A percentile compares a stretch with the other conserved stretches of the same genome.
These are phyloP conservation scores for Botrytis elliptica DNA, from an alignment of 2,329 filamentous ascomycete genomes.

Conservation along the genomic window DNA sequence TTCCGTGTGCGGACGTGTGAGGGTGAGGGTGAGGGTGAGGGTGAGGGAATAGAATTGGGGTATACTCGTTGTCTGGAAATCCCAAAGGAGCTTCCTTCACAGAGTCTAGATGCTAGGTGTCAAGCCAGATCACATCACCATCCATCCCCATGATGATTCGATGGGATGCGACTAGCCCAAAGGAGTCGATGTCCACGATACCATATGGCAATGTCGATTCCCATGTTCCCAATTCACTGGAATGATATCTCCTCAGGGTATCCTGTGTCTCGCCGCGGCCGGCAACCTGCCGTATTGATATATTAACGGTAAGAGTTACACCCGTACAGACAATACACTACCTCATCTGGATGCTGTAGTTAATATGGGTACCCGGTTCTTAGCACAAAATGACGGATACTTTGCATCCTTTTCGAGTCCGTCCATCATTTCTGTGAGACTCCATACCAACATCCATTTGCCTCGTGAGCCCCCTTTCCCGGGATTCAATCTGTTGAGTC, in stretches of 20 bases:
- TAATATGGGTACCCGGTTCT: conserved; percentile 21
- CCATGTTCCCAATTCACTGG: conserved; percentile 2
- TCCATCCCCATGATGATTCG: background rate
- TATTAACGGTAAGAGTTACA: conserved; percentile 21
- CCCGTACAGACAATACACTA: conserved; percentile 17
- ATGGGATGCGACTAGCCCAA: background rate
- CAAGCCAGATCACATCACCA: background rate
- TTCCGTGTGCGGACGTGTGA: background rate
- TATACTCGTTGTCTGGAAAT: background rate
- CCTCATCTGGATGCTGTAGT: conserved; percentile 12
- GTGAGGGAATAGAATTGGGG: background rate
- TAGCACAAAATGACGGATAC: conserved; percentile 17
- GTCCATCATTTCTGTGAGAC: conserved; percentile 4
- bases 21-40: too few species aligned
- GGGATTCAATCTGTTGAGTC: background rate
- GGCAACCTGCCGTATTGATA: conserved; percentile 20
- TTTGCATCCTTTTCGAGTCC: conserved; percentile 17
- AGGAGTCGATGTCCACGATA: background rate
- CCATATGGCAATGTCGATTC: background rate
- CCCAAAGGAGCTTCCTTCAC: background rate
- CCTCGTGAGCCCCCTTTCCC: conserved; percentile 16
- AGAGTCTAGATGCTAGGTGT: background rate
- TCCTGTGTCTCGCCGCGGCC: conserved; percentile 10
- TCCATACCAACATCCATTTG: conserved; percentile 3
- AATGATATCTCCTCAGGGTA: conserved; percentile 8